A percentile compares a stretch with the other conserved stretches of the same genome.
Evolutionary conservation across 768 basidiomycete species (phyloP).

Genomic region (Mrakia gelida): DNA sequence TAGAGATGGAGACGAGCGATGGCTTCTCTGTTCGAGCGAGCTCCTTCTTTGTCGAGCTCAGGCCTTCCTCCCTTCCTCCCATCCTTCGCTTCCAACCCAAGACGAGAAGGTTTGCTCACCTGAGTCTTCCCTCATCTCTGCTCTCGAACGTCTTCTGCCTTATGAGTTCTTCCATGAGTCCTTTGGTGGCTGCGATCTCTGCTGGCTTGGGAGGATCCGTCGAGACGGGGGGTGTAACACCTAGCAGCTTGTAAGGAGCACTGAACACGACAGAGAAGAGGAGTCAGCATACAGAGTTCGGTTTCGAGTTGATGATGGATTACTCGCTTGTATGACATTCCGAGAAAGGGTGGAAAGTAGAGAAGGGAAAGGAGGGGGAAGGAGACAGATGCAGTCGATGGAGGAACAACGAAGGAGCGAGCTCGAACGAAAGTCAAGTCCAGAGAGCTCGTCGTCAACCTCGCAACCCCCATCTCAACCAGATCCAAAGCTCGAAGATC

Average conservation of each 20-base stretch:
- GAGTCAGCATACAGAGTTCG: neutral
- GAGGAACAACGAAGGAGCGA: too few relatives aligned
- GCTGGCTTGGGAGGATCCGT: slow-evolving; percentile 41
- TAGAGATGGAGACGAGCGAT: too few relatives aligned
- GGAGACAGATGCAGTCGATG: neutral
- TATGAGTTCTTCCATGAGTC: slow-evolving; percentile 82
- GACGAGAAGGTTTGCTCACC: slow-evolving; percentile 55
- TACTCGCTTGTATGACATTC: slow-evolving; percentile 11
- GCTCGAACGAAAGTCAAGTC: neutral
- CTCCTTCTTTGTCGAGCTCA: neutral
- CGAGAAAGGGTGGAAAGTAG: neutral
- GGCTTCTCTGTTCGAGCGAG: neutral
- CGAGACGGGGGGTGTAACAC: slow-evolving; percentile 43
- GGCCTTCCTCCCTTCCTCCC: neutral
- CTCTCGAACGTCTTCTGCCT: slow-evolving; percentile 82
- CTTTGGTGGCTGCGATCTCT: slow-evolving; percentile 41
- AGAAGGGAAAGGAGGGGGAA: neutral
- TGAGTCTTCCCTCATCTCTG: slow-evolving; percentile 77
- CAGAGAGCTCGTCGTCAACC: neutral
- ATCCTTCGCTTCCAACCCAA: neutral
- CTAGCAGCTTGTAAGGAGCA: slow-evolving; percentile 29
- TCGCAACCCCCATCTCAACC: neutral
- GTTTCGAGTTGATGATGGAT: neutral
- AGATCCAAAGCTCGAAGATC: neutral
- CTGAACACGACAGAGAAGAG: neutral